These are phyloP conservation scores for Hortiboletus campestris DNA, from an alignment of 768 basidiomycete species.

Conservation along the genomic window DNA sequence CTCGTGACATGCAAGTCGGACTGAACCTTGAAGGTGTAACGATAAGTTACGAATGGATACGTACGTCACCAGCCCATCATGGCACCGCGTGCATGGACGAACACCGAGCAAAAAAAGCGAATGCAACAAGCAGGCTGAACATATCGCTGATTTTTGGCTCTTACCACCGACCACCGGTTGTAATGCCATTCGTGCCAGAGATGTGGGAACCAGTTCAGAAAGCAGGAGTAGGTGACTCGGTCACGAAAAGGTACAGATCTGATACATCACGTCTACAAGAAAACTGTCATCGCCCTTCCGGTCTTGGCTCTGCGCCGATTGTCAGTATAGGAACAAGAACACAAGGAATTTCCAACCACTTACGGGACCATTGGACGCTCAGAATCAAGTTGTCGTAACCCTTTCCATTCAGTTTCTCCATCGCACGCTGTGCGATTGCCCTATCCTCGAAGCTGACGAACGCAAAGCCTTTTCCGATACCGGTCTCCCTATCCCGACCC, in stretches of 20 bases:
- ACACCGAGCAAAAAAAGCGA: too few species aligned
- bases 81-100: too few species aligned
- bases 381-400: slow-evolving; percentile 92
- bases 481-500: slow-evolving; percentile 91
- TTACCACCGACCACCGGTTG: too few species aligned
- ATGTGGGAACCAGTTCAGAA: too few species aligned
- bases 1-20: too few species aligned
- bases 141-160: too few species aligned
- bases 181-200: too few species aligned
- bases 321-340: neutral
- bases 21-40: too few species aligned
- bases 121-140: too few species aligned
- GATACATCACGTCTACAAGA: neutral
- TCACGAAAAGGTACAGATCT: slow-evolving; percentile 2
- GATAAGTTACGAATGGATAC: too few species aligned
- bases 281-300: slow-evolving; percentile 35
- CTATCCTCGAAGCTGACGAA: slow-evolving; percentile 94
- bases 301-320: slow-evolving; percentile 39
- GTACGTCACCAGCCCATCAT: too few species aligned
- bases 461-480: slow-evolving; percentile 93
- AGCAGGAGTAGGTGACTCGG: too few species aligned
- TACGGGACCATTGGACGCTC: slow-evolving; percentile 64
- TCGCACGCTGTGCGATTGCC: slow-evolving; percentile 77
- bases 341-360: slow-evolving; percentile 26
- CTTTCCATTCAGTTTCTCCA: slow-evolving; percentile 87